Conservation (phyloP, 2,329 filamentous ascomycete species). For the Rhytidhysteron rufulum region DNA sequence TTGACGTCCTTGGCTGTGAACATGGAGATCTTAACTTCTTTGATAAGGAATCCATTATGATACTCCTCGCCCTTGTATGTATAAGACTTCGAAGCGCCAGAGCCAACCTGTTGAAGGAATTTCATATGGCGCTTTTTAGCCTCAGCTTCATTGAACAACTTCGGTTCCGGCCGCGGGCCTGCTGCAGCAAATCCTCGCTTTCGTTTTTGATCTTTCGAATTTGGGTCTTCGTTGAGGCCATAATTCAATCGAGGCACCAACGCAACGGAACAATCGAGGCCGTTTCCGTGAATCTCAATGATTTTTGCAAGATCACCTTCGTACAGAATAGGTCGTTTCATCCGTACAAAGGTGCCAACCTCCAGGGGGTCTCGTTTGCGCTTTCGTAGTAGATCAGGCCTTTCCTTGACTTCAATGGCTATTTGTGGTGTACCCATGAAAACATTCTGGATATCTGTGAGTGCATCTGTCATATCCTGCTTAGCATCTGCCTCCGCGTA, state of each 20-base stretch:
- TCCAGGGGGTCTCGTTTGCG: slow-evolving; percentile 67
- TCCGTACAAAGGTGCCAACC: slow-evolving; percentile 86
- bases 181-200: slow-evolving; percentile 60
- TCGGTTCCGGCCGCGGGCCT: slow-evolving; percentile 71
- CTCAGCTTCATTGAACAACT: slow-evolving; percentile 88
- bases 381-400: slow-evolving; percentile 93
- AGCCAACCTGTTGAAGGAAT: slow-evolving; percentile 52
- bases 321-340: slow-evolving; percentile 76
- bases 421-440: slow-evolving; percentile 85
- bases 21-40: slow-evolving; percentile 86
- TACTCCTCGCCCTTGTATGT: slow-evolving; percentile 86
- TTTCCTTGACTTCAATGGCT: slow-evolving; percentile 91
- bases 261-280: slow-evolving; percentile 79
- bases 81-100: slow-evolving; percentile 65
- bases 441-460: slow-evolving; percentile 82
- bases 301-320: slow-evolving; percentile 88
- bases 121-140: slow-evolving; percentile 81
- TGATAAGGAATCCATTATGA: slow-evolving; percentile 87
- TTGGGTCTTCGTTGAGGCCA: slow-evolving; percentile 75
- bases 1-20: slow-evolving; percentile 87
- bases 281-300: slow-evolving; percentile 87
- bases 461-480: slow-evolving; percentile 76
- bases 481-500: slow-evolving; percentile 90
- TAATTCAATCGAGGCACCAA: slow-evolving; percentile 92
- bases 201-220: slow-evolving; percentile 50